phyloP scores from a whole-genome alignment of 257 asterid genomes.

The Nemophila menziesii region DNA sequence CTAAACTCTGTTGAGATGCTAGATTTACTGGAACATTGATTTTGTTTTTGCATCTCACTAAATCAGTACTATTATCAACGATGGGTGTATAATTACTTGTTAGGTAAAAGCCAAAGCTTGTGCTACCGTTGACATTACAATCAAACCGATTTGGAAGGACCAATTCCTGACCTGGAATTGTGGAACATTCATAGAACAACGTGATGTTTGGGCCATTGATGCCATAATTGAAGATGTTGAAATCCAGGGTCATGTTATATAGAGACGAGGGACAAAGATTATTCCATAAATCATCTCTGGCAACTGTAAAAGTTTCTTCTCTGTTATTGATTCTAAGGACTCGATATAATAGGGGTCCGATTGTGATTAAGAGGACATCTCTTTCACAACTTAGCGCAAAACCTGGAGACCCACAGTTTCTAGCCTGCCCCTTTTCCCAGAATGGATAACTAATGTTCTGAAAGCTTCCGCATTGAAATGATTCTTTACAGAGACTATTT shows the following conservation, averaged over 20 bases:
- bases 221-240: conserved; percentile 14
- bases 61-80: not conserved
- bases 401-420: conserved; percentile 40
- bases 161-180: not conserved
- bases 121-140: conserved; percentile 5
- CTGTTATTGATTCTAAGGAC: conserved; percentile 2
- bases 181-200: conserved; percentile 29
- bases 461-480: conserved; percentile 17
- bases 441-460: conserved; percentile 33
- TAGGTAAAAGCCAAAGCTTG: conserved; percentile 2
- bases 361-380: conserved; percentile 8
- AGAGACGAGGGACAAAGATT: conserved; percentile 8
- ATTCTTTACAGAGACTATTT: conserved; percentile 16
- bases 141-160: not conserved
- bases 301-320: conserved; percentile 10
- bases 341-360: conserved; percentile 13
- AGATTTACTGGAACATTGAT: conserved; percentile 24
- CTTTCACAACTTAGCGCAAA: conserved; percentile 27
- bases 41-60: conserved; percentile 6
- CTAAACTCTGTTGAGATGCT: conserved; percentile 1
- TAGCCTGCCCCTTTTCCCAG: conserved; percentile 28
- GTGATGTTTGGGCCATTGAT: conserved; percentile 22
- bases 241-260: conserved; percentile 15
- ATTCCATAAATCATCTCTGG: conserved; percentile 33
- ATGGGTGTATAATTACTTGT: not conserved